Conservation (phyloP, 495 filamentous ascomycete genomes). For the Annulohypoxylon bovei region DNA sequence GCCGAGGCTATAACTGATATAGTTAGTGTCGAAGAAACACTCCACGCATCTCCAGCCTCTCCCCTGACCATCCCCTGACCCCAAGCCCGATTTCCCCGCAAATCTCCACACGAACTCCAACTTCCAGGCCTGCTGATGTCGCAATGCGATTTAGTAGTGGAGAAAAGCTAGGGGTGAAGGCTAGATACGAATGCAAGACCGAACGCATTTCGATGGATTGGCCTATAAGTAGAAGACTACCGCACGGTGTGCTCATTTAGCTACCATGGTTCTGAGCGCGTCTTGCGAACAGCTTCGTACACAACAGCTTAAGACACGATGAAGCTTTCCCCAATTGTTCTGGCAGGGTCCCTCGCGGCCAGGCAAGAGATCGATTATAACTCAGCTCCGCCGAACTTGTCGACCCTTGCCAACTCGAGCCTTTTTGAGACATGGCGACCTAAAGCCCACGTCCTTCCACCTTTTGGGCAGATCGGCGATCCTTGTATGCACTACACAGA, state of each 20-base stretch:
- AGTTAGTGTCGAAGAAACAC: conserved; percentile 4
- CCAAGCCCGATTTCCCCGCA: conserved; percentile 29
- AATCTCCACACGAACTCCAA: conserved; percentile 31
- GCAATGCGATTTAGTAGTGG: conserved; percentile 3
- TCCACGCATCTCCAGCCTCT: conserved; percentile 28
- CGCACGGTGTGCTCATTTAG: neutral
- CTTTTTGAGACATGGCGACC: conserved; percentile 42
- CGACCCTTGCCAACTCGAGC: conserved; percentile 32
- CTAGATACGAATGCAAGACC: neutral
- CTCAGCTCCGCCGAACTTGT: conserved; percentile 37
- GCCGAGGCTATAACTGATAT: conserved; percentile 24
- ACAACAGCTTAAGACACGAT: conserved; percentile 19
- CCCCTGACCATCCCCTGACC: neutral
- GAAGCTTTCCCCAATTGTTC: conserved; percentile 33
- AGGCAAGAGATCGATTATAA: conserved; percentile 39
- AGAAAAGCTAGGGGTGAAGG: neutral
- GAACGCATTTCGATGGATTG: neutral
- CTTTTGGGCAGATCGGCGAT: conserved; percentile 38
- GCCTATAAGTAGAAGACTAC: conserved; percentile 13
- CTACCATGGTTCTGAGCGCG: neutral
- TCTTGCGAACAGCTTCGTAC: neutral
- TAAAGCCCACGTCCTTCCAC: conserved; percentile 38
- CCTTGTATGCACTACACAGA: conserved; percentile 44
- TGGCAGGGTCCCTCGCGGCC: conserved; percentile 25
- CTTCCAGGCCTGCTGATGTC: conserved; percentile 21